Evolutionary conservation across 495 filamentous ascomycete species (phyloP).

Genomic region (Haplographium delicatum): DNA sequence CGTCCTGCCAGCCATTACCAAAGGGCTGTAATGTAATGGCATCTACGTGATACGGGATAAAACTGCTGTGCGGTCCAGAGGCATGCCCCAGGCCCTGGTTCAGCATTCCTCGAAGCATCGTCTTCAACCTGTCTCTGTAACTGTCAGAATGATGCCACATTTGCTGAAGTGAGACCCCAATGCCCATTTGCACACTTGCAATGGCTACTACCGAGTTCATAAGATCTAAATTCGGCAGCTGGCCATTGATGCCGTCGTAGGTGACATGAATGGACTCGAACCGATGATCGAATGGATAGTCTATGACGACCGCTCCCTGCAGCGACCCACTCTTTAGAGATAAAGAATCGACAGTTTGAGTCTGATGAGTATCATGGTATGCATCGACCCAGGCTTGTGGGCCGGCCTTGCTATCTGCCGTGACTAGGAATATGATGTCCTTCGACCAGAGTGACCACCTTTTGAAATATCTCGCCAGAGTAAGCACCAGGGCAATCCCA

Average conservation of each 20-base stretch:
- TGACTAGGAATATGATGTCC: constrained; percentile 90
- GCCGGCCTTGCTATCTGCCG: constrained; percentile 81
- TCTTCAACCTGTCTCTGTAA: constrained; percentile 77
- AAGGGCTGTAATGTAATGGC: constrained; percentile 88
- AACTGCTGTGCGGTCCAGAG: constrained; percentile 87
- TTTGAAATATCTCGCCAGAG: constrained; percentile 91
- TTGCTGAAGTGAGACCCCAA: constrained; percentile 73
- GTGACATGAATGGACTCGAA: constrained; percentile 86
- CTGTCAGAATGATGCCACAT: constrained; percentile 79
- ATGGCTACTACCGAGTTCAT: constrained; percentile 91
- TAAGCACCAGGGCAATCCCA: constrained; percentile 78
- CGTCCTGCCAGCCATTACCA: constrained; percentile 91
- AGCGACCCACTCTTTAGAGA: constrained; percentile 88
- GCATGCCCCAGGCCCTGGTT: constrained; percentile 85
- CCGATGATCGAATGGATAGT: constrained; percentile 77
- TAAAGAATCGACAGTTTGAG: constrained; percentile 62
- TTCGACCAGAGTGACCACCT: constrained; percentile 98
- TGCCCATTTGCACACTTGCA: constrained; percentile 87
- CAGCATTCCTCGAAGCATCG: constrained; percentile 90
- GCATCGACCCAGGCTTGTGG: constrained; percentile 97
- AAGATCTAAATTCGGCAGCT: constrained; percentile 90
- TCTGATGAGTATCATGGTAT: constrained; percentile 82
- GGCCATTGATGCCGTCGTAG: constrained; percentile 95
- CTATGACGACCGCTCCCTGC: constrained; percentile 89
- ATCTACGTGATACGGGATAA: constrained; percentile 97